Evolutionary conservation across 768 basidiomycete genomes (phyloP), one percentile per base, ranked within the genome.

Genomic region (Amanita fuliginea): DNA sequence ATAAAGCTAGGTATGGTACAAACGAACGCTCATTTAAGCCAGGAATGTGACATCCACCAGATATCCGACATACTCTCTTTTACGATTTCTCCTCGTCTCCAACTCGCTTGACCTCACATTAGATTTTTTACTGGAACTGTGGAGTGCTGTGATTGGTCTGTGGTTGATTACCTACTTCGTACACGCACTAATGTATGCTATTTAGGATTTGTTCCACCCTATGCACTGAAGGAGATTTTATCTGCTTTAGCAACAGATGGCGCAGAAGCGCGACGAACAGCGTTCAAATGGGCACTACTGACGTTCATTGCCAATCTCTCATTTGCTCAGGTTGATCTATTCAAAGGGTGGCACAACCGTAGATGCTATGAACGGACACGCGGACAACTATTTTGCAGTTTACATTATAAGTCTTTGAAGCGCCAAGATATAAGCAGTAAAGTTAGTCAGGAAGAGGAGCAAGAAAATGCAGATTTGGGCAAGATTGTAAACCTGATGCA

Each of bases 401-500:
- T 86, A 22, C 83, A 86, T 59, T 80, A 80, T 57, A 86, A 86
- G 60, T 74, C 81, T 0, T 61, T 86, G 43, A 80, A 71, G 57
- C 60, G 81, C 36, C 72, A 74, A 42, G 80, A 84, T 56, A 61
- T 80, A 47, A 72, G 70, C 54, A 76, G 78, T 11, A 69, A 72
- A 45, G 59, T 69, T 16, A 62, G 64, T 32, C 54, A 28, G 13
- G 44, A 46, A 13, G 65, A 68, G 13, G 64, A 69, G 43, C 64
- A 69, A 24, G 62, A 63, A 19, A 65, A 64, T 53, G 80, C 80
- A 2, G 78, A 82, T 54, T 64, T 85, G n/a, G 81, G 81, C 4
- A 81, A 79, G 60, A 81, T 86, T 26, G 75, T 83, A 6, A 84
- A 86, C 58, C 66, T 86, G 33, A 86, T 86, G 82, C 80, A 82